phyloP scores from a whole-genome alignment of 768 basidiomycete genomes.

The Tylopilus sp. region DNA sequence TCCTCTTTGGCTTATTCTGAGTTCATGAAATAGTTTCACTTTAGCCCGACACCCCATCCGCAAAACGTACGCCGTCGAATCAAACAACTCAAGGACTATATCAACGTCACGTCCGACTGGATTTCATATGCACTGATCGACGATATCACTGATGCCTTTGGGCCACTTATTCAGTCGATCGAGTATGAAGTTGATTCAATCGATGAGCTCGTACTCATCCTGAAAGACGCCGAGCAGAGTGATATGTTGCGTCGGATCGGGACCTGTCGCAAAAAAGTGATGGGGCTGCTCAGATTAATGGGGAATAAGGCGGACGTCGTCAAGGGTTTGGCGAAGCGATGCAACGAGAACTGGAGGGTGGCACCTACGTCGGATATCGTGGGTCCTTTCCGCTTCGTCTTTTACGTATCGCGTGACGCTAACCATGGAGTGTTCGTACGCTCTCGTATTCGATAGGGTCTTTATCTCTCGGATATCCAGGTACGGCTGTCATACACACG shows the following conservation, averaged over 20 bases:
- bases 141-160: conserved; percentile 99
- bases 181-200: conserved; percentile 99
- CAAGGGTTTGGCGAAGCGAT: conserved; percentile 95
- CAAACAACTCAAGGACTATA: conserved; percentile 99
- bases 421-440: background rate
- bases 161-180: conserved; percentile 96
- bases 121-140: conserved; percentile 99
- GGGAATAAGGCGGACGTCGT: conserved; percentile 99
- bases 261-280: conserved; percentile 98
- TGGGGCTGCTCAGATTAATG: conserved; percentile 95
- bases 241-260: conserved; percentile 98
- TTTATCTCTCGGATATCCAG: conserved; percentile 95
- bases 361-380: conserved; percentile 98
- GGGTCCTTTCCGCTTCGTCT: conserved; percentile 22
- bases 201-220: conserved; percentile 94
- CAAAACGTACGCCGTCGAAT: conserved; percentile 97
- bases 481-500: conserved; percentile 37
- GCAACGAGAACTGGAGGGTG: conserved; percentile 98
- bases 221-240: conserved; percentile 72
- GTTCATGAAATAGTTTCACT: conserved; percentile 73
- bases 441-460: conserved; percentile 50
- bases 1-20: background rate
- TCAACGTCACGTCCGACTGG: conserved; percentile 98
- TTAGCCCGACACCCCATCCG: conserved; percentile 94
- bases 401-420: conserved; percentile 1